Base-by-base conservation (phyloP, 2,329 filamentous ascomycete species). In the Aspergillus pseudoterreus region DNA sequence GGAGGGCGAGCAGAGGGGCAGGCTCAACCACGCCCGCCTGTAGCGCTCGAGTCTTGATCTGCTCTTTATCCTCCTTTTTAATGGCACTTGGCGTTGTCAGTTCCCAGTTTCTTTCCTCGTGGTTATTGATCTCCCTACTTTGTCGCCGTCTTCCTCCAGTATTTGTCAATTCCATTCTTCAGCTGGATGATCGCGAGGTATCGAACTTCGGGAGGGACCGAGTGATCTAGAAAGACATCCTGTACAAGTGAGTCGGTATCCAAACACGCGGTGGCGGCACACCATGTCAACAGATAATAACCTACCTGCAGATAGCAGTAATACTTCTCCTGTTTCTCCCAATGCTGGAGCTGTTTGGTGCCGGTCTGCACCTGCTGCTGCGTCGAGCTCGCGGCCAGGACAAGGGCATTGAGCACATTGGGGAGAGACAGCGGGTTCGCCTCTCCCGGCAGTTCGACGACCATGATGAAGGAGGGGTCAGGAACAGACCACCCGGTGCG, bases 81-180 rank as follows among this genome's bases (percentile, higher is more conserved):
- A 87, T 80, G 5, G 82, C 79, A 71, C 80, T 83, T 58, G 8
- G 47, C 10, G 6, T n/a, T 32, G 51, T 65, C 42, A 67, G 63
- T 45, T 33, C 32, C 36, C 42, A 6, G n/a, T 14, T 33, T 36
- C 33, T 38, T 11, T 42, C 17, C 42, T 38, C 47, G 22, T 42
- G 19, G 8, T 35, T 45, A 22, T 27, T 27, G 8, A n/a, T 22
- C 42, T 21, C 57, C 70, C 24, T 82, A 81, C 67, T 86, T 84
- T 51, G 87, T 82, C 45, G 89, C 84, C 32, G 88, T 88, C 67
- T 80, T 90, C 66, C 94, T 82, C 94, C 94, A 99, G 71, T 91
- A 90, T 67, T 87, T 91, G 68, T 97, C 92, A 71, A 97, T 92
- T 50, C 92, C 94, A 70, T 97, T 96, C 70, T 97, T 97, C 49